phyloP scores from a whole-genome alignment of 2,329 filamentous ascomycete genomes.

The Stylonectria norvegica region DNA sequence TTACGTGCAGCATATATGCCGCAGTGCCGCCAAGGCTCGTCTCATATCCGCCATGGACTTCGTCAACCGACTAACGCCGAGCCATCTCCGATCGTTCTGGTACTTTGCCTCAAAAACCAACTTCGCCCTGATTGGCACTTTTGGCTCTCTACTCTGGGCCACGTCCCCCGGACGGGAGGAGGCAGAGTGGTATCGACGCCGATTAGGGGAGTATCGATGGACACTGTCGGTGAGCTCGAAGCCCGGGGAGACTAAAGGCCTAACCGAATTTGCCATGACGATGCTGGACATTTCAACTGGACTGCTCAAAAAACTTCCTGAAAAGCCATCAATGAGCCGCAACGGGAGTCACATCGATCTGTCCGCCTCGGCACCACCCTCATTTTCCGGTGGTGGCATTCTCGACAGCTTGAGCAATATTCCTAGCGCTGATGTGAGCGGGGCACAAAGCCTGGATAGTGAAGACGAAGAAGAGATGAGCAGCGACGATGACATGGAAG shows the following conservation, averaged over 20 bases:
- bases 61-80: conserved; percentile 83
- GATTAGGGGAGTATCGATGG: conserved; percentile 89
- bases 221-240: conserved; percentile 83
- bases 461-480: conserved; percentile 48
- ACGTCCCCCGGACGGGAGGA: conserved; percentile 85
- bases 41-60: conserved; percentile 97
- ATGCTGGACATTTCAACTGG: conserved; percentile 72
- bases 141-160: conserved; percentile 84
- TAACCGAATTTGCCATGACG: conserved; percentile 71
- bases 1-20: conserved; percentile 88
- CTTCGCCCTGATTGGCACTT: conserved; percentile 92
- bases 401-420: conserved; percentile 42
- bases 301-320: conserved; percentile 64
- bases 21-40: conserved; percentile 87
- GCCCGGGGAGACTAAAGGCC: conserved; percentile 55
- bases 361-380: conserved; percentile 30
- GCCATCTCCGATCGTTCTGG: conserved; percentile 90
- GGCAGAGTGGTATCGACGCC: conserved; percentile 83
- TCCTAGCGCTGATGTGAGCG: conserved; percentile 47
- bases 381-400: conserved; percentile 34
- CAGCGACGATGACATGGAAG: conserved; percentile 56
- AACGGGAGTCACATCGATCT: conserved; percentile 50
- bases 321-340: conserved; percentile 65
- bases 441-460: conserved; percentile 48
- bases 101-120: conserved; percentile 85